Evolutionary conservation across 1,284 basidiomycete genomes (phyloP).

Genomic region (Ceratobasidium sp.): DNA sequence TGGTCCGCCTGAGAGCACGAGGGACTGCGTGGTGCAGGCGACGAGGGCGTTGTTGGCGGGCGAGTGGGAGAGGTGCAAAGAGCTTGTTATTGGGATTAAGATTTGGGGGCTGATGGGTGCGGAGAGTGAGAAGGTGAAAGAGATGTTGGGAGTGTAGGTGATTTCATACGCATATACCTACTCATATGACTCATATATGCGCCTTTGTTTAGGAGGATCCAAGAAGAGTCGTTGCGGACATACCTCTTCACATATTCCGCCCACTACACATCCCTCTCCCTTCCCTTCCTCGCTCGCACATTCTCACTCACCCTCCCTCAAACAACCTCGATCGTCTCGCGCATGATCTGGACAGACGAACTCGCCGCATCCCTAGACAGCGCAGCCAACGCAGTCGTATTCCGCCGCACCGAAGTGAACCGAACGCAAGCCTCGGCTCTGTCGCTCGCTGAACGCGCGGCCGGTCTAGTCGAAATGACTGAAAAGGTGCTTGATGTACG

Average conservation of each 20-base stretch:
- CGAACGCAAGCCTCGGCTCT: constrained; percentile 92
- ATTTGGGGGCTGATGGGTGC: constrained; percentile 98
- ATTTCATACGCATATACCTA: constrained; percentile 5
- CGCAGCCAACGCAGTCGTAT: constrained; percentile 79
- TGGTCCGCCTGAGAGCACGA: constrained; percentile 97
- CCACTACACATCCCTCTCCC: constrained; percentile 91
- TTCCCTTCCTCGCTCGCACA: constrained; percentile 68
- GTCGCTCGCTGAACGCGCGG: constrained; percentile 89
- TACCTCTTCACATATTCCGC: constrained; percentile 99
- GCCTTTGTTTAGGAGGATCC: constrained; percentile 80
- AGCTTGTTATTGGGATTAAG: constrained; percentile 95
- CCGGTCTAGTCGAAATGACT: constrained; percentile 91
- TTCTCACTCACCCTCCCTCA: constrained; percentile 85
- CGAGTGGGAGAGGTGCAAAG: constrained; percentile 95
- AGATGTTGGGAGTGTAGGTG: constrained; percentile 90
- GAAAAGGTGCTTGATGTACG: constrained; percentile 94
- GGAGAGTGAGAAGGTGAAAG: constrained; percentile 81
- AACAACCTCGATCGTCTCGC: constrained; percentile 93
- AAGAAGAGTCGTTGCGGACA: constrained; percentile 96
- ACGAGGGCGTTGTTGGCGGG: constrained; percentile 96
- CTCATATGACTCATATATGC: not conserved
- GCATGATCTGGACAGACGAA: constrained; percentile 99
- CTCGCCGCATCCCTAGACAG: constrained; percentile 94
- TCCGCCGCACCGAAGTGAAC: constrained; percentile 91
- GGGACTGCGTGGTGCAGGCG: constrained; percentile 99